Percentiles rank a stretch among this genome's conserved stretches.
These are phyloP conservation scores for Orbilia quercus DNA, from an alignment of 2,329 filamentous ascomycete genomes.

Conservation along the genomic window DNA sequence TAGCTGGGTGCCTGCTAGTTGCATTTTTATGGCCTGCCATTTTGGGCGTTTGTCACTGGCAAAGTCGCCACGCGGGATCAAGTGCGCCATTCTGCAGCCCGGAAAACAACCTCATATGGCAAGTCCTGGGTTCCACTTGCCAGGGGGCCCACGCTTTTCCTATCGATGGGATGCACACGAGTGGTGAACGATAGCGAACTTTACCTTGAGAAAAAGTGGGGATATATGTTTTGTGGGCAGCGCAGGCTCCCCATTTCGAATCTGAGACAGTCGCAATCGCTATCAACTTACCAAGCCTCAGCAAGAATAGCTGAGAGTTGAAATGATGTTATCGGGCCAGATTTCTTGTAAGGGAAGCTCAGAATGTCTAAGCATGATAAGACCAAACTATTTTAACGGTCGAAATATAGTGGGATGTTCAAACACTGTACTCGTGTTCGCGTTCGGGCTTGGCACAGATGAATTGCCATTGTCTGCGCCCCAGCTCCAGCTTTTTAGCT, in stretches of 20 bases:
- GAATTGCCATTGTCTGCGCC: neutral
- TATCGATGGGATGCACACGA: neutral
- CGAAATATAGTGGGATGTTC: neutral
- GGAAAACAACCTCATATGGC: conserved; percentile 43
- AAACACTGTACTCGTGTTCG: too few relatives aligned
- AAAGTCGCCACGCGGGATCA: conserved; percentile 45
- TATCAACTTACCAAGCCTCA: neutral
- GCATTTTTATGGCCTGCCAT: conserved; percentile 34
- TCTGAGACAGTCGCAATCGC: neutral
- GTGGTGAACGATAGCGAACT: neutral
- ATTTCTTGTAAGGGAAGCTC: conserved; percentile 32
- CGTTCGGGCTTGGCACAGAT: neutral
- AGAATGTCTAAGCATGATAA: neutral
- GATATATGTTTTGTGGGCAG: neutral
- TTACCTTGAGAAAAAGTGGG: neutral
- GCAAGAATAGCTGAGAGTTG: neutral
- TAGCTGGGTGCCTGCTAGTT: conserved; percentile 10
- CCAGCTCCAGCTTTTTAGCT: conserved; percentile 15
- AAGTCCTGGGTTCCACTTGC: conserved; percentile 20
- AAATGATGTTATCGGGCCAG: conserved; percentile 27
- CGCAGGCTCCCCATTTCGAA: neutral
- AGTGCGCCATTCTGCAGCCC: conserved; percentile 44
- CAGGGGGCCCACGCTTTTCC: conserved; percentile 19
- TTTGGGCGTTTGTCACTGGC: conserved; percentile 31
- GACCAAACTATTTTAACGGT: neutral